Conservation (phyloP, 768 basidiomycete species). For the Phlebiopsis flavidoalba region DNA sequence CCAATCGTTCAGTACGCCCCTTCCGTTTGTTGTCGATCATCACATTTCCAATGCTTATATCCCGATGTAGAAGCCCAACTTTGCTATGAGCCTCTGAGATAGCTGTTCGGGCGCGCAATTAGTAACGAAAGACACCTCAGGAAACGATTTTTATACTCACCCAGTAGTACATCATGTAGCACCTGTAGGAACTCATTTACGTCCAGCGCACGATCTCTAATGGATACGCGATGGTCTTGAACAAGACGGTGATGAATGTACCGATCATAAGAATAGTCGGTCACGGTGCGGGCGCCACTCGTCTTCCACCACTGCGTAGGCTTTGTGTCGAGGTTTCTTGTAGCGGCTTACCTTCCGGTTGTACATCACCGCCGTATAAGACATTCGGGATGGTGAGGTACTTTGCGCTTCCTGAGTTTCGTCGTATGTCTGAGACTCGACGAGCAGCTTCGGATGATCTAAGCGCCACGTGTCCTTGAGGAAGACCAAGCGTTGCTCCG, state of each 20-base stretch:
- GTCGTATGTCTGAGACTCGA: not conserved
- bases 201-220: not conserved
- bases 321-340: not conserved
- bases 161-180: not conserved
- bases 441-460: not conserved
- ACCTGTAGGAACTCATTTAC: not conserved
- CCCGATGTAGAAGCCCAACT: not conserved
- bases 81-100: not conserved
- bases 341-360: too few species aligned
- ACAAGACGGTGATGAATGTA: conserved; percentile 6
- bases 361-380: conserved; percentile 3
- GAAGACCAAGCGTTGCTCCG: not conserved
- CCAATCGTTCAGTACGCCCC: conserved; percentile 7
- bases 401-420: not conserved
- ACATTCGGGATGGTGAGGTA: not conserved
- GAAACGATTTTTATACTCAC: not conserved
- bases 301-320: not conserved
- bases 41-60: not conserved
- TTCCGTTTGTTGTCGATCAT: not conserved
- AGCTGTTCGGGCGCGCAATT: not conserved
- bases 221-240: not conserved
- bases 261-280: not conserved
- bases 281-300: not conserved
- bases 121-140: not conserved
- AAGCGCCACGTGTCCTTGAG: conserved; percentile 6